Conservation (phyloP, 2,329 filamentous ascomycete species). For the Scedosporium minutisporum region DNA sequence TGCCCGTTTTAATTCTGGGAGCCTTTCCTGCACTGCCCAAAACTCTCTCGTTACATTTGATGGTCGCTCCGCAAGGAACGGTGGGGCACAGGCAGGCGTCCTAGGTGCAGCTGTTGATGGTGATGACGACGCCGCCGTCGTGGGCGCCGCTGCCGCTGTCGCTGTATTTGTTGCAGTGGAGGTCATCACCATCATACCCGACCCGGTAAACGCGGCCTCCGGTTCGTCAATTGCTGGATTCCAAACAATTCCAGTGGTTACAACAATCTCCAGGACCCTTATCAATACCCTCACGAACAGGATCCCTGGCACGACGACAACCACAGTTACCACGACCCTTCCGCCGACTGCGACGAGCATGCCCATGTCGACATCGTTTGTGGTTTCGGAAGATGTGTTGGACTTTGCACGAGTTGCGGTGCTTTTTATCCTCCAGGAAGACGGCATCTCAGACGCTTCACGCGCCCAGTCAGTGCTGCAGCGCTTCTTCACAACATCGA, state of each 20-base stretch:
- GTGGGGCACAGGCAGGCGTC: slow-evolving; percentile 18
- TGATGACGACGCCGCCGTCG: slow-evolving; percentile 1
- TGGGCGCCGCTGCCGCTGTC: slow-evolving; percentile 2
- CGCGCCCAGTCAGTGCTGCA: slow-evolving; percentile 45
- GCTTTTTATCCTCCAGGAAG: slow-evolving; percentile 50
- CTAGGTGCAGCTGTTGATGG: slow-evolving; percentile 13
- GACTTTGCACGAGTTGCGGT: slow-evolving; percentile 57
- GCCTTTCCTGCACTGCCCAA: slow-evolving; percentile 72
- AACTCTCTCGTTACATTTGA: slow-evolving; percentile 85
- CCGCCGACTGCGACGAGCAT: not conserved
- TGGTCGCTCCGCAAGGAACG: slow-evolving; percentile 34
- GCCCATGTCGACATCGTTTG: slow-evolving; percentile 24
- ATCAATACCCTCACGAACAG: slow-evolving; percentile 7
- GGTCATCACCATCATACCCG: slow-evolving; percentile 7
- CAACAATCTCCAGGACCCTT: slow-evolving; percentile 6
- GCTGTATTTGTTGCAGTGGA: slow-evolving; percentile 7
- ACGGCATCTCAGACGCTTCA: slow-evolving; percentile 39
- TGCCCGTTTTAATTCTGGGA: slow-evolving; percentile 63
- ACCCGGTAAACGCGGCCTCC: slow-evolving; percentile 1
- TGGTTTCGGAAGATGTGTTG: slow-evolving; percentile 43
- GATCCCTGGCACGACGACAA: slow-evolving; percentile 6
- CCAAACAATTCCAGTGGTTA: slow-evolving; percentile 4
- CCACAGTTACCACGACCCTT: slow-evolving; percentile 4
- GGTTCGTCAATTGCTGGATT: not conserved
- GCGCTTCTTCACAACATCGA: slow-evolving; percentile 38